Percentiles rank a stretch among this genome's conserved stretches.
phyloP scores from a whole-genome alignment of 2,329 filamentous ascomycete genomes.

The Cladobotryum protrusum region DNA sequence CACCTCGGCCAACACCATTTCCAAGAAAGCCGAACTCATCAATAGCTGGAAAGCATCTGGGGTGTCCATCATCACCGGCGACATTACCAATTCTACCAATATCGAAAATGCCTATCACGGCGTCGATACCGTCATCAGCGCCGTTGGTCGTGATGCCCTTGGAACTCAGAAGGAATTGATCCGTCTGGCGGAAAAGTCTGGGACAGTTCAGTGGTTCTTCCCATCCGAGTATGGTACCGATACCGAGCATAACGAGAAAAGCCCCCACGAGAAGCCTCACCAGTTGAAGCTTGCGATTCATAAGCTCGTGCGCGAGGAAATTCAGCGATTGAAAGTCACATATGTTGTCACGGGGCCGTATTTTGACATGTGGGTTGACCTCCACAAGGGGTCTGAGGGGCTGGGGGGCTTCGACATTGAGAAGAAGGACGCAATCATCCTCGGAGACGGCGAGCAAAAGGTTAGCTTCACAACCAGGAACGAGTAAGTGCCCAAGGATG shows the following conservation, averaged over 20 bases:
- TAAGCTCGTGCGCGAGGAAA: constrained; percentile 48
- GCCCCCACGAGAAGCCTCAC: constrained; percentile 57
- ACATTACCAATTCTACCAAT: constrained; percentile 34
- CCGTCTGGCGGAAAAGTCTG: constrained; percentile 47
- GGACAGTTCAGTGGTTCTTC: constrained; percentile 55
- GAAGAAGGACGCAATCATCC: constrained; percentile 50
- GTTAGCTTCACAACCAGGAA: constrained; percentile 65
- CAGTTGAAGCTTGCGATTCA: constrained; percentile 66
- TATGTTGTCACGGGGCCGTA: constrained; percentile 68
- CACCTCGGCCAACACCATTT: constrained; percentile 5
- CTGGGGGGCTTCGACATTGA: constrained; percentile 53
- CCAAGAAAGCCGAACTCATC: constrained; percentile 3
- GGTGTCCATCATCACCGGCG: constrained; percentile 20
- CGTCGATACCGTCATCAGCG: constrained; percentile 60
- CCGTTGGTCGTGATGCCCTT: constrained; percentile 58
- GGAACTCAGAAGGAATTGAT: constrained; percentile 57
- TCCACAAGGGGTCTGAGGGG: not conserved
- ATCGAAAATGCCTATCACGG: constrained; percentile 53
- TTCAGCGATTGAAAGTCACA: constrained; percentile 52
- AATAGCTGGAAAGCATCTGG: constrained; percentile 5
- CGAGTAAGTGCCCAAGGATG: constrained; percentile 46
- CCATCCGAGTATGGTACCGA: constrained; percentile 64
- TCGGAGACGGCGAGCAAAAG: constrained; percentile 55
- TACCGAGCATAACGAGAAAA: constrained; percentile 54
- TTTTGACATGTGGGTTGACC: constrained; percentile 46